Base-by-base conservation (phyloP, 140 eudicot genomes). In the Flaveria floridana region DNA sequence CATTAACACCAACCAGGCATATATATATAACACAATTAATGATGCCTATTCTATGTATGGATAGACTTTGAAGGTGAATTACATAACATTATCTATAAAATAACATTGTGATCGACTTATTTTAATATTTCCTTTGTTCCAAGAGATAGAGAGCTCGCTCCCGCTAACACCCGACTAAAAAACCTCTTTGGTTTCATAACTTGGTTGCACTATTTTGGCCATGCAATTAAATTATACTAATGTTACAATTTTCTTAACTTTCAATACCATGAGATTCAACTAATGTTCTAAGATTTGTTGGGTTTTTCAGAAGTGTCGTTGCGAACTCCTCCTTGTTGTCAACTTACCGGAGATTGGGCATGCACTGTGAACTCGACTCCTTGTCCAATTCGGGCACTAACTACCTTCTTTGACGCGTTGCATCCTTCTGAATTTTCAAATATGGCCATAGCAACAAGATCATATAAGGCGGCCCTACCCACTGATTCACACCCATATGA, bases 401-500 rank as follows among this genome's bases (percentile, higher is more conserved):
- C 70, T 50, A 41, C 47, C 6, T 72, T 58, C 50, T 87, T 79
- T 26, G 87, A 85, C 56, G 78, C 61, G 21, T 63, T 70, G 3
- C 79, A 77, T 53, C 82, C 78, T 1, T 7, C 82, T 1, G 78
- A 78, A 51, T 13, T 78, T 48, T 64, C 82, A 4, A 71, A 62
- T 55, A 12, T 15, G 0, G 68, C 18, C 7, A 28, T 78, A 16
- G 89, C 76, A 16, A 2, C 53, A 30, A 81, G 93, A 81, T 59
- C 90, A 0, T 87, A 83, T 58, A 37, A 26, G 1, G 82, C 89
- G 5, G 18, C 14, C 30, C 23, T 53, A n/a, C 84, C 87, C 14
- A 19, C 78, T 0, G 92, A 87, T 63, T 76, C 83, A 7, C 85
- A 79, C 65, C 96, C 90, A 8, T 52, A 70, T 25, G 91, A 88